A percentile compares a stretch with the other conserved stretches of the same genome.
These are phyloP conservation scores for Apiotrichum veenhuisii DNA, from an alignment of 1,284 basidiomycete species.

Conservation along the genomic window DNA sequence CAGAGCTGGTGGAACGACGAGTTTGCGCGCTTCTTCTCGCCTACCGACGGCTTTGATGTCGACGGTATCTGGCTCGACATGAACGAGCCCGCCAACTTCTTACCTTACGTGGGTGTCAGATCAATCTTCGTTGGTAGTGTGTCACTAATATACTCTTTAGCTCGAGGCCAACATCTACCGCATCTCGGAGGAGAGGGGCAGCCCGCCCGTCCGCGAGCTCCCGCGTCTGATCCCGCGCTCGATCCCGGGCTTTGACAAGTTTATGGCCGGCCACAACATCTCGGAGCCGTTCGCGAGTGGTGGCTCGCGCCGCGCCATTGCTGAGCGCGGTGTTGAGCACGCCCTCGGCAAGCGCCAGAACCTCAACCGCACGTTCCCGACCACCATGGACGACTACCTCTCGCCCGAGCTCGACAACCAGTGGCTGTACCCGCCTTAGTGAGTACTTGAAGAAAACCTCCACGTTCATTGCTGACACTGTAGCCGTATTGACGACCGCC, in stretches of 20 bases:
- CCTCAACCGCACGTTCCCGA: not conserved
- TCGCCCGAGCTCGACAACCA: slow-evolving; percentile 20
- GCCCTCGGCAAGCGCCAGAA: not conserved
- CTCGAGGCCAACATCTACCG: slow-evolving; percentile 29
- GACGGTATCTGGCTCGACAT: slow-evolving; percentile 64
- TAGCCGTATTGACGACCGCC: slow-evolving; percentile 23
- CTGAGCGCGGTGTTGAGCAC: not conserved
- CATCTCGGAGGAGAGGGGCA: slow-evolving; percentile 18
- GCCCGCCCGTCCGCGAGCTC: slow-evolving; percentile 15
- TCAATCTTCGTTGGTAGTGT: too few relatives aligned
- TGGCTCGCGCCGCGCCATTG: not conserved
- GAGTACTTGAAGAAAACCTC: slow-evolving; percentile 6
- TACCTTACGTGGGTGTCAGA: slow-evolving; percentile 26
- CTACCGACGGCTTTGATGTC: slow-evolving; percentile 20
- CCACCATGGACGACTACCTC: slow-evolving; percentile 20
- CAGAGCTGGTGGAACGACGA: slow-evolving; percentile 61
- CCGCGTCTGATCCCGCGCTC: slow-evolving; percentile 18
- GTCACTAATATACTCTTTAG: not conserved
- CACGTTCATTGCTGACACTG: not conserved
- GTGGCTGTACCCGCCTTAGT: slow-evolving; percentile 33
- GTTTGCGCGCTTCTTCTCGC: slow-evolving; percentile 59
- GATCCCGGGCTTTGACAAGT: slow-evolving; percentile 14
- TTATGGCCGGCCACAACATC: slow-evolving; percentile 23
- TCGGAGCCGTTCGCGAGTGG: slow-evolving; percentile 15
- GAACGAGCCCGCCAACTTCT: slow-evolving; percentile 54